Conservation (phyloP, 208 protist species). For the Phytomonas serpens region DNA sequence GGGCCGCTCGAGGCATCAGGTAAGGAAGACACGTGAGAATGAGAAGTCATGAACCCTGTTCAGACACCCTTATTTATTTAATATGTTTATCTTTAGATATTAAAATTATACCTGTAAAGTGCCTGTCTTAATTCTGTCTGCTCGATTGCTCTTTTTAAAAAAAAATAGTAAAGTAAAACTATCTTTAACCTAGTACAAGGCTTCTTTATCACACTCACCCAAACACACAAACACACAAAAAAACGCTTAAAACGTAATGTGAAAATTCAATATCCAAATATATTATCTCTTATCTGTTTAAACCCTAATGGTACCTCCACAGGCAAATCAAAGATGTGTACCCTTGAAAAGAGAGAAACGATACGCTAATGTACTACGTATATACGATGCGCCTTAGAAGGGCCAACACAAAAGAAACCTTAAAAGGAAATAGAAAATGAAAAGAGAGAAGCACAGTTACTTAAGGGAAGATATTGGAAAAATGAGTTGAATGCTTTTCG, state of each 20-base stretch:
- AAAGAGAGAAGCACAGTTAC: slow-evolving; percentile 9
- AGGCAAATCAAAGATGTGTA: background rate
- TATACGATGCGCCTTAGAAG: background rate
- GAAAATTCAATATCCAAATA: background rate
- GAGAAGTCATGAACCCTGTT: background rate
- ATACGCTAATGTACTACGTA: background rate
- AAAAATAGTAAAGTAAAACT: background rate
- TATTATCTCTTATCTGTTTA: background rate
- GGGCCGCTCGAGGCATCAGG: background rate
- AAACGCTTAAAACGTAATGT: background rate
- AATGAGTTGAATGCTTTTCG: background rate
- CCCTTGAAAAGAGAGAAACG: background rate
- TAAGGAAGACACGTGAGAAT: background rate
- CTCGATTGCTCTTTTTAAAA: background rate
- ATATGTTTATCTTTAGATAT: background rate
- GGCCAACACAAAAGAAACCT: background rate
- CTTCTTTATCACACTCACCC: background rate
- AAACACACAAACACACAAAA: background rate
- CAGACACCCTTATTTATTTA: background rate
- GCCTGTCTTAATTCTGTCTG: background rate
- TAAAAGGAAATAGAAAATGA: background rate
- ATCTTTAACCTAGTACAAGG: background rate
- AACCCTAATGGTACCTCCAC: background rate
- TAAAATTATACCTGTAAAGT: background rate
- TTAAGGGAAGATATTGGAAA: slow-evolving; percentile 6